These are phyloP conservation scores for Exophiala oligosperma DNA, from an alignment of 2,329 filamentous ascomycete genomes.

Conservation along the genomic window DNA sequence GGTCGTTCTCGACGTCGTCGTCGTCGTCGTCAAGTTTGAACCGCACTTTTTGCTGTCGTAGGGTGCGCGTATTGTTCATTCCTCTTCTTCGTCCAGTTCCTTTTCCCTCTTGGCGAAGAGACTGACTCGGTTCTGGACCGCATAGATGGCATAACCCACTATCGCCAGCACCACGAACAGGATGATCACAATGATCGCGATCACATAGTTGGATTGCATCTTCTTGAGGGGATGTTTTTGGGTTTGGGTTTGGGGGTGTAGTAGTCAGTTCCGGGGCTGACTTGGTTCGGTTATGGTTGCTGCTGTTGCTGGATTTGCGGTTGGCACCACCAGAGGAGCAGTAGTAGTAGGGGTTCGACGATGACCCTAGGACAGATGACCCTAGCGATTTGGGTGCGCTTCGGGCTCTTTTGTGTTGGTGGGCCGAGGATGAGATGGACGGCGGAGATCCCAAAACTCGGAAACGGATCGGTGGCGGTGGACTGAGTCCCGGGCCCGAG, in stretches of 20 bases:
- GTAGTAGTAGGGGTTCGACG: too few species aligned
- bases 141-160: slow-evolving; percentile 40
- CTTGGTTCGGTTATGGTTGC: neutral
- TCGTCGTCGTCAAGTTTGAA: slow-evolving; percentile 15
- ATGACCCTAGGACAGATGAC: neutral
- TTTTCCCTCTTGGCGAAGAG: slow-evolving; percentile 31
- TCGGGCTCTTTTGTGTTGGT: slow-evolving; percentile 6
- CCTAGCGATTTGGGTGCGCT: slow-evolving; percentile 8
- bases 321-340: neutral
- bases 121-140: slow-evolving; percentile 36
- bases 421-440: neutral
- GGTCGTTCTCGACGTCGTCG: neutral
- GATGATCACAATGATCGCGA: slow-evolving; percentile 52
- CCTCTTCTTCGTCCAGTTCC: slow-evolving; percentile 33
- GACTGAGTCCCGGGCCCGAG: slow-evolving; percentile 26
- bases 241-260: neutral
- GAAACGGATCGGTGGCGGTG: slow-evolving; percentile 28
- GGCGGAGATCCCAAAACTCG: slow-evolving; percentile 8
- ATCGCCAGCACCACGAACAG: slow-evolving; percentile 49
- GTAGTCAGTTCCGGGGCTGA: neutral
- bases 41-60: slow-evolving; percentile 2
- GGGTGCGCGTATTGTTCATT: slow-evolving; percentile 8
- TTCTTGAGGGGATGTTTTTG: neutral
- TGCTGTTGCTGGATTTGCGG: slow-evolving; percentile 1
- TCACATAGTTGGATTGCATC: slow-evolving; percentile 47